Base-by-base conservation (phyloP, 345 rosid species). In the Pistacia atlantica region DNA sequence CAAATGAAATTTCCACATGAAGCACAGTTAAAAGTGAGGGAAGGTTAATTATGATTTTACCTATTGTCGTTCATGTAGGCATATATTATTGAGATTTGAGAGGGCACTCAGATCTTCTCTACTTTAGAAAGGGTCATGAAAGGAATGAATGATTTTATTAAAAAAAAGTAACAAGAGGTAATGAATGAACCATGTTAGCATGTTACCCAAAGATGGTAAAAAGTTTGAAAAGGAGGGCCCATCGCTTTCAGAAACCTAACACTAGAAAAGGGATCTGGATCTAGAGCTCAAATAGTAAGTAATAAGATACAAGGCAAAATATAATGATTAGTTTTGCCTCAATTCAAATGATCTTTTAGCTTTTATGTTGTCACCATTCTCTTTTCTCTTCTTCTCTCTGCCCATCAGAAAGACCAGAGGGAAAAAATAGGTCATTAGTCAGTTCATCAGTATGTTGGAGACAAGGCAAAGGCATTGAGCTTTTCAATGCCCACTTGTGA, bases 401-500 rank as follows among this genome's bases (percentile, higher is more conserved):
- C 25, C 75, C 74, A 69, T 33, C 66, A 38, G 69, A 70, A 73
- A 65, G 75, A 69, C 11, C 31, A 35, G 63, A 49, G 59, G 59
- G 45, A 16, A 9, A 16, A 9, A 69, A 65, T 62, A 51, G 67
- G 45, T 16, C 2, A 52, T 25, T 13, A 14, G 57, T 14, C 57
- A 25, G 25, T 25, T 25, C 25, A 25, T 25, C 25, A 54, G 8
- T 45, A 33, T 31, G 52, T 38, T 3, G 72, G 31, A 14, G 55
- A 35, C 49, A 63, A 45, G 65, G 72, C 74, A 80, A 74, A 84
- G 86, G 31, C 49, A 57, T 78, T 76, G 72, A 71, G 35, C 84
- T 76, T 88, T 69, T 81, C 71, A 77, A 72, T 57, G 84, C 79
- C 91, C 87, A 87, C 90, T 88, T 84, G 91, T 64, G 86, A 88